These are phyloP conservation scores for Fomes fomentarius DNA, from an alignment of 1,284 basidiomycete genomes.

Conservation along the genomic window DNA sequence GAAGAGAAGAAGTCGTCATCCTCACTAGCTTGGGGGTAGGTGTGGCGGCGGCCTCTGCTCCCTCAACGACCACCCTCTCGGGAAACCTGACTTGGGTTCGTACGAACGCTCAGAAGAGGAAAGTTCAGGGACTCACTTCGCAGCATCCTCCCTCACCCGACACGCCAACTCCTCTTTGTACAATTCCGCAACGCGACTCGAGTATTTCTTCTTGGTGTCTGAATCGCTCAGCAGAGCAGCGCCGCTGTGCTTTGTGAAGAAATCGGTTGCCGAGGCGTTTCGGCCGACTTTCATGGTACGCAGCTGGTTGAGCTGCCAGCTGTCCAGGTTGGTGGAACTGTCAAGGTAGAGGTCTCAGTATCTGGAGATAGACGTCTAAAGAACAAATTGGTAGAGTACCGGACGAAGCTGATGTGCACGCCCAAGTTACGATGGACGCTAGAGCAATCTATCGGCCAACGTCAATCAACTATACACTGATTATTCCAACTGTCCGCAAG, in stretches of 20 bases:
- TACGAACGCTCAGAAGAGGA: background rate
- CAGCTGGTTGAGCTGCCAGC: conserved; percentile 91
- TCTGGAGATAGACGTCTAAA: background rate
- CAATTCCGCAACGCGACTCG: conserved; percentile 78
- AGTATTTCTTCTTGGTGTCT: conserved; percentile 91
- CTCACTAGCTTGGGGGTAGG: conserved; percentile 43
- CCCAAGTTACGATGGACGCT: conserved; percentile 96
- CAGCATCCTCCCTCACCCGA: conserved; percentile 82
- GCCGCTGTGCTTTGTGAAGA: conserved; percentile 89
- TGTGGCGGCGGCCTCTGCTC: conserved; percentile 51
- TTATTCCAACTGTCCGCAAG: background rate
- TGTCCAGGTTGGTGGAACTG: conserved; percentile 96
- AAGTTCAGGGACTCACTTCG: conserved; percentile 50
- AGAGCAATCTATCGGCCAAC: conserved; percentile 97
- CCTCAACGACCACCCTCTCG: conserved; percentile 79
- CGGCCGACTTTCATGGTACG: conserved; percentile 97
- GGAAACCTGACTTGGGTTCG: conserved; percentile 58
- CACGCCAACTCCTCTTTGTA: conserved; percentile 93
- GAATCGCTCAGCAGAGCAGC: conserved; percentile 69
- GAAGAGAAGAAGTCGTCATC: conserved; percentile 96
- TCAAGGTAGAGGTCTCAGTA: too few relatives aligned
- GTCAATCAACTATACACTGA: conserved; percentile 38
- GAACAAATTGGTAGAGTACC: conserved; percentile 48
- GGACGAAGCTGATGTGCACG: conserved; percentile 97
- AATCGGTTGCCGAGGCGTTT: conserved; percentile 88